phyloP scores from a whole-genome alignment of 306 rosid species.

The Sindora glabra region DNA sequence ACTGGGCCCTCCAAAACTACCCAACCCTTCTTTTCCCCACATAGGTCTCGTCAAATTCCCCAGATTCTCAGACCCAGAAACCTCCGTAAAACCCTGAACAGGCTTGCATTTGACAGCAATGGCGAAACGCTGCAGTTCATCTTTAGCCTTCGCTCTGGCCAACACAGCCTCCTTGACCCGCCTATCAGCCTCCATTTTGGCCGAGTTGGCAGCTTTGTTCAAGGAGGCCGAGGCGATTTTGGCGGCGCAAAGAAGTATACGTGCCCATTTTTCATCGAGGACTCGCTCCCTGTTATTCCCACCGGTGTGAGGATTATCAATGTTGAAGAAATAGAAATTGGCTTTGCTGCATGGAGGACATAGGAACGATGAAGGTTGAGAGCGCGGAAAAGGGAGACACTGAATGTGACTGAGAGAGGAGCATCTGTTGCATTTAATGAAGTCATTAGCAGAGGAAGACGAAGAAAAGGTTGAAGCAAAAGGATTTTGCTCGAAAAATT shows the following conservation, averaged over 20 bases:
- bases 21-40: neutral
- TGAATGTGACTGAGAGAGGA: constrained; percentile 63
- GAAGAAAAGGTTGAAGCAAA: constrained; percentile 21
- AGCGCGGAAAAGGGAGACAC: constrained; percentile 42
- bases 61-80: constrained; percentile 24
- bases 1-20: neutral
- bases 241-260: constrained; percentile 56
- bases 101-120: constrained; percentile 17
- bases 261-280: constrained; percentile 32
- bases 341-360: constrained; percentile 66
- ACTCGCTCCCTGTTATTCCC: neutral
- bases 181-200: constrained; percentile 42
- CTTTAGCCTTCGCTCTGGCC: constrained; percentile 58
- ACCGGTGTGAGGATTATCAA: neutral
- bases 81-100: constrained; percentile 13
- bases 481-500: constrained; percentile 42
- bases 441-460: constrained; percentile 26
- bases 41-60: neutral
- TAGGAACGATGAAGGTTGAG: constrained; percentile 25
- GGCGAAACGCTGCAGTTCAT: constrained; percentile 37
- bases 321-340: constrained; percentile 44
- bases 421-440: constrained; percentile 52
- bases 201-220: constrained; percentile 22
- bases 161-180: constrained; percentile 39
- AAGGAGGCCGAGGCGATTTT: constrained; percentile 38